These are phyloP conservation scores for Metschnikowia cerradonensis DNA, from an alignment of 805 yeast species.

Conservation along the genomic window DNA sequence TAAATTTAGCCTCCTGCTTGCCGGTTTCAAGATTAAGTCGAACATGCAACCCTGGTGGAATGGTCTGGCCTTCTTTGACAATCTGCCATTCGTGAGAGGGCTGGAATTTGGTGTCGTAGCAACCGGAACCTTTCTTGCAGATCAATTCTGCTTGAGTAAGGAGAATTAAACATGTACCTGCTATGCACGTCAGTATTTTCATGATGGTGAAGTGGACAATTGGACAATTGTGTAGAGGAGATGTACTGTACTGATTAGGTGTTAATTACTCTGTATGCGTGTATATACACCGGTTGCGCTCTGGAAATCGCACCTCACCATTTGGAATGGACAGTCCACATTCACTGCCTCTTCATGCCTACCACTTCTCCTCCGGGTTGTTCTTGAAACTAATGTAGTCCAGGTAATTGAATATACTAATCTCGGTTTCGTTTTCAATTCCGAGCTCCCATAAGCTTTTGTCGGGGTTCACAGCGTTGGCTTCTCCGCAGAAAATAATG, in stretches of 20 bases:
- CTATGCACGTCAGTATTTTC: neutral
- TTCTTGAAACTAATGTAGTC: slow-evolving; percentile 67
- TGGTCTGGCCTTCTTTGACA: slow-evolving; percentile 64
- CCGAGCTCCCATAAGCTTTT: slow-evolving; percentile 35
- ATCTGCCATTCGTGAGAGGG: slow-evolving; percentile 68
- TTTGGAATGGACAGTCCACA: neutral
- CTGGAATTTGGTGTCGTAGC: slow-evolving; percentile 61
- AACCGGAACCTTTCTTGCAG: slow-evolving; percentile 38
- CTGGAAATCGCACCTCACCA: neutral
- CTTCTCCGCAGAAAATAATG: slow-evolving; percentile 38
- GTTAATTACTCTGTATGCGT: neutral
- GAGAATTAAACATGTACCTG: neutral
- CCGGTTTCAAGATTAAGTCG: slow-evolving; percentile 72
- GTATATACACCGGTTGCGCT: neutral
- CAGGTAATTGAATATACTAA: slow-evolving; percentile 69
- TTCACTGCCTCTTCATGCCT: slow-evolving; percentile 2
- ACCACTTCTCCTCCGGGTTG: slow-evolving; percentile 93
- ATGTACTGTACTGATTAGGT: neutral
- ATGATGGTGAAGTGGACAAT: neutral
- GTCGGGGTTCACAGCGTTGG: slow-evolving; percentile 8
- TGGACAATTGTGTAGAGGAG: neutral
- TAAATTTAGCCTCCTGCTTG: slow-evolving; percentile 61
- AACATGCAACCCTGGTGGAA: slow-evolving; percentile 80
- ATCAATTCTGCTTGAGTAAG: neutral
- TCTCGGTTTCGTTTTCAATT: slow-evolving; percentile 83